These are phyloP conservation scores for Eruca vesicaria DNA, from an alignment of 441 rosid species.

Conservation along the genomic window DNA sequence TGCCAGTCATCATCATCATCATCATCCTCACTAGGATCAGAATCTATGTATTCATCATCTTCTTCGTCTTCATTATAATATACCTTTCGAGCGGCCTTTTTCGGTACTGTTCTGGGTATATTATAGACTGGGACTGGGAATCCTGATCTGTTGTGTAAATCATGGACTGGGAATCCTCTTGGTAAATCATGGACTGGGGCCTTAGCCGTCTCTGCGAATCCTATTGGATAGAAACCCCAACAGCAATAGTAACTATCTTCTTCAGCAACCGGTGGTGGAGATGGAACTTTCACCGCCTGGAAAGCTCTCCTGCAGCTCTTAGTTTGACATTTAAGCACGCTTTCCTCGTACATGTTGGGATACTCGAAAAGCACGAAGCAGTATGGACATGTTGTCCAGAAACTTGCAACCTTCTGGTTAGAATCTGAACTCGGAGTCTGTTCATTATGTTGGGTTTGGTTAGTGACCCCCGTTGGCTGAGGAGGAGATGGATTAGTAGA, in stretches of 20 bases:
- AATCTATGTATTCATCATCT: slow-evolving; percentile 47
- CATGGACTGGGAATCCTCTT: slow-evolving; percentile 18
- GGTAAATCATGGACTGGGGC: background rate
- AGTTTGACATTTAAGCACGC: slow-evolving; percentile 62
- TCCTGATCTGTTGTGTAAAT: slow-evolving; percentile 1
- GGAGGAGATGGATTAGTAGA: slow-evolving; percentile 7
- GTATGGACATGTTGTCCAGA: slow-evolving; percentile 93
- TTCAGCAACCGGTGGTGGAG: slow-evolving; percentile 66
- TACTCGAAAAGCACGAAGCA: slow-evolving; percentile 78
- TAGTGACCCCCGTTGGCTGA: slow-evolving; percentile 5
- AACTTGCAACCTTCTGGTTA: slow-evolving; percentile 38
- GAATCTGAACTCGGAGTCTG: slow-evolving; percentile 3
- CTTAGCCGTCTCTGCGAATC: slow-evolving; percentile 42
- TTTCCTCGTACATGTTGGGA: slow-evolving; percentile 64
- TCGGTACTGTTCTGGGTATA: slow-evolving; percentile 33
- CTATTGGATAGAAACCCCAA: slow-evolving; percentile 81
- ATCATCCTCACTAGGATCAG: slow-evolving; percentile 51
- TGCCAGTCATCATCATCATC: slow-evolving; percentile 27
- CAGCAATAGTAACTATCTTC: slow-evolving; percentile 60
- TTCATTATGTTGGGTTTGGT: slow-evolving; percentile 12
- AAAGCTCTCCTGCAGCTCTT: slow-evolving; percentile 68
- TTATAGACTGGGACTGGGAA: slow-evolving; percentile 30
- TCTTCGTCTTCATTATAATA: slow-evolving; percentile 47
- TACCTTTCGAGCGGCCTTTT: slow-evolving; percentile 44
- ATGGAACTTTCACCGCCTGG: slow-evolving; percentile 60